Base-by-base conservation (phyloP, 2,329 filamentous ascomycete genomes). In the Hawksworthiomyces lignivorus region DNA sequence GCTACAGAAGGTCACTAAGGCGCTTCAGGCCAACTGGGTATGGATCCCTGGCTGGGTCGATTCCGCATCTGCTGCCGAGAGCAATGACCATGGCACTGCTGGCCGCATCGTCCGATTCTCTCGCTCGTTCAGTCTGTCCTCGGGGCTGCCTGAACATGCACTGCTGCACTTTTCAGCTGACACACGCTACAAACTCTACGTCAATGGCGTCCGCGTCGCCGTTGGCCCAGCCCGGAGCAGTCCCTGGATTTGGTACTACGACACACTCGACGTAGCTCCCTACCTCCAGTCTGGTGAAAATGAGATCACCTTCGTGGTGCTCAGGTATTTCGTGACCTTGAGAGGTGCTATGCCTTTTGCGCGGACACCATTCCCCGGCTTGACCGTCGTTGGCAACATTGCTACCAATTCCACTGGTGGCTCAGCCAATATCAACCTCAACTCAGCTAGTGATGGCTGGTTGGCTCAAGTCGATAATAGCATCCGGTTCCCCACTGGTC, bases 141-240 rank as follows among this genome's bases (percentile, higher is more conserved):
- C 46, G 3, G 4, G 11, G 5, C 52, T 57, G 5, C 41, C 27
- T 1, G 19, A 12, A 0, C 50, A 55, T 40, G 54, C 36, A 1
- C 11, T 41, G 5, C 21, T 49, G 35, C 47, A 47, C 15, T 32
- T 60, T 45, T 59, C 62, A 1, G 64, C 64, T 6, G 64, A 68
- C 28, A 68, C 65, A 5, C 55, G 62, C 8, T 68, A 68, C 51
- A 67, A 68, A 39, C 51, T 68, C 3, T 55, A 52, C 21, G 53
- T 68, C 30, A 68, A 68, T 52, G 55, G 56, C 4, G 36, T n/a
- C 0, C 53, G 57, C 9, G 52, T 64, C 12, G 54, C 58, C 4
- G 54, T 62, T 3, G 65, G 65, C 2, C 64, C 64, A 3, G 52
- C 56, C 2, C 54, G 61, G 26, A 54, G 64, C 19, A 62, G 57